Percentiles rank a stretch among this genome's conserved stretches.
Evolutionary conservation across 139 green algal genomes (phyloP).

Genomic region (Asterochloris erici): DNA sequence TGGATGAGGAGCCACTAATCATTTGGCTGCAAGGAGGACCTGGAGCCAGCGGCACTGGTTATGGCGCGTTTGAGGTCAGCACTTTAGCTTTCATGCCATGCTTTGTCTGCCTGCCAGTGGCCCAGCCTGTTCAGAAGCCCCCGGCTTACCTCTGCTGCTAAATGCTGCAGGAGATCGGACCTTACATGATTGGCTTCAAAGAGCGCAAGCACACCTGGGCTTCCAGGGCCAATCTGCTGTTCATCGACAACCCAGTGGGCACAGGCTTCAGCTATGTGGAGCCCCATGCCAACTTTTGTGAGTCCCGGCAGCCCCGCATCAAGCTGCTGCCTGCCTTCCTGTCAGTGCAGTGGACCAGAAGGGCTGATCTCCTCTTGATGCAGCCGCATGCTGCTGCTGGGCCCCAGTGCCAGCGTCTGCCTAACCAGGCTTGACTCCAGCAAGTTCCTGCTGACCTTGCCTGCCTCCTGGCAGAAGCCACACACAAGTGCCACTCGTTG

Average conservation of each 20-base stretch:
- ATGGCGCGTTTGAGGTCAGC: conserved; percentile 1
- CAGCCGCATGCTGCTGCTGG: too few relatives aligned
- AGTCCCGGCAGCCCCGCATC: background rate
- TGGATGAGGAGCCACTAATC: conserved; percentile 6
- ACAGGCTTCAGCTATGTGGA: conserved; percentile 21
- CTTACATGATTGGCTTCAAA: background rate
- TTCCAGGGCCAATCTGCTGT: conserved; percentile 11
- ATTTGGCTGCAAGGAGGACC: conserved; percentile 25
- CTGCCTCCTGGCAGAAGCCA: too few relatives aligned
- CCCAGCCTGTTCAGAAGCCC: background rate
- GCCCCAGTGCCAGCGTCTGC: too few relatives aligned
- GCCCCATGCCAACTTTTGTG: conserved; percentile 9
- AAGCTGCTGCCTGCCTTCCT: too few relatives aligned
- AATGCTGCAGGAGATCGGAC: conserved; percentile 6
- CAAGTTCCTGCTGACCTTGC: too few relatives aligned
- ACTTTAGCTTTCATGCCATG: background rate
- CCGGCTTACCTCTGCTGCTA: background rate
- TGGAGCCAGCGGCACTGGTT: background rate
- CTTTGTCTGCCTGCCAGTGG: background rate
- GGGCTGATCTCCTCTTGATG: too few relatives aligned
- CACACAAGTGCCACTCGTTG: too few relatives aligned
- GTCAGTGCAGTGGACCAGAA: too few relatives aligned
- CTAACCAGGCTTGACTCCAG: too few relatives aligned
- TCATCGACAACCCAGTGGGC: conserved; percentile 24
- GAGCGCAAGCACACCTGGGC: conserved; percentile 11